Evolutionary conservation across 2,329 filamentous ascomycete species (phyloP), one percentile per base, ranked within the genome.

Genomic region (Chrysoporthe deuterocubensis): DNA sequence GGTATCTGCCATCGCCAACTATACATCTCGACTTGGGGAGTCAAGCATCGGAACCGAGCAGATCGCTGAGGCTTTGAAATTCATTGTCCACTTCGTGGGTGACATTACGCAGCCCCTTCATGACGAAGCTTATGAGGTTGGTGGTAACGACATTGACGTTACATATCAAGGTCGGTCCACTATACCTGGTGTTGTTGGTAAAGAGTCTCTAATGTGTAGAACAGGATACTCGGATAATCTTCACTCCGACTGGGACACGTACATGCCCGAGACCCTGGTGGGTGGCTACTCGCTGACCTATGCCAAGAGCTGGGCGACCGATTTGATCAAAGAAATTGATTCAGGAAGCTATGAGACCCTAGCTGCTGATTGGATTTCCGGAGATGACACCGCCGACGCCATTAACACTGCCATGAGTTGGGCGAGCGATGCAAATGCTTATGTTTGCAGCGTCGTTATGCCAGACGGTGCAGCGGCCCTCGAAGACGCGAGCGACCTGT

Each of bases 201-300:
- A 26, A 32, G 42, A 46, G 21, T 62, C 43, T 4, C 43, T 46
- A 34, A n/a, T 11, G 8, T 18, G 52, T 9, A 16, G 14, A 56
- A 56, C n/a, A 65, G 62, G 82, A 16, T 78, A 81, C 34, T 72
- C 74, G 48, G 85, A 84, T 40, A 90, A 90, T 74, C 80, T 90
- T 6, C 88, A 90, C 75, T 75, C 84, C 4, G 81, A 86, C 62
- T 90, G 88, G 88, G 88, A 90, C 74, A 86, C 83, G 6, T 77
- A 77, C 61, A 84, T 85, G 57, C 78, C 81, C 3, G 78, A 82
- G 68, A 76, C 80, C 21, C 69, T 79, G 34, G 72, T 81, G 0
- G 82, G 81, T 0, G 81, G 76, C 8, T 65, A 21, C 4, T 71
- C 76, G n/a, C 67, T 72, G n/a, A 58, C 74, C 0, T 70, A 76